Percentiles rank a stretch among this genome's conserved stretches.
phyloP scores from a whole-genome alignment of 352 stramenopile species.

The Bremia lactucae region DNA sequence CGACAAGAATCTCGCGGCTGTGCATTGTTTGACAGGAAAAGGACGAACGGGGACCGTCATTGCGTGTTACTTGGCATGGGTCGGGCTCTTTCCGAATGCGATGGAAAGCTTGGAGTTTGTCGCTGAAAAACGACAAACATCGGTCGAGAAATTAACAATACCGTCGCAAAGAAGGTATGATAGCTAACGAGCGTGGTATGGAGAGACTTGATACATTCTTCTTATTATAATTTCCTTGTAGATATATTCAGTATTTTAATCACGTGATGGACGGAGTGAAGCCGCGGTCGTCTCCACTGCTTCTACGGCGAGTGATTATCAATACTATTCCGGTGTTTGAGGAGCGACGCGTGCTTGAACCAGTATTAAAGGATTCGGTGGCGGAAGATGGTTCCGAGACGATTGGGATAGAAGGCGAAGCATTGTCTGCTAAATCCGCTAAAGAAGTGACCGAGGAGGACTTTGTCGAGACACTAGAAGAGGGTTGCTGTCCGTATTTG shows the following conservation, averaged over 20 bases:
- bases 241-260: slow-evolving; percentile 96
- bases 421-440: slow-evolving; percentile 8
- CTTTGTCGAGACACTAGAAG: slow-evolving; percentile 49
- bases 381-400: slow-evolving; percentile 17
- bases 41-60: slow-evolving; percentile 91
- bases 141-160: slow-evolving; percentile 91
- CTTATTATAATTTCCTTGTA: slow-evolving; percentile 10
- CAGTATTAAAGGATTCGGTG: slow-evolving; percentile 30
- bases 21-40: slow-evolving; percentile 96
- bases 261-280: slow-evolving; percentile 95
- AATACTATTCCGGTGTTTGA: slow-evolving; percentile 88
- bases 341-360: slow-evolving; percentile 44
- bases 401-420: slow-evolving; percentile 22
- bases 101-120: slow-evolving; percentile 92
- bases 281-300: slow-evolving; percentile 87
- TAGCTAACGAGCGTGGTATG: neutral
- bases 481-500: slow-evolving; percentile 94
- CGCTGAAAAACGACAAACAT: slow-evolving; percentile 74
- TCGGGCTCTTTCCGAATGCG: slow-evolving; percentile 85
- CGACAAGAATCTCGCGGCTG: slow-evolving; percentile 90
- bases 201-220: neutral
- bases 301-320: slow-evolving; percentile 94
- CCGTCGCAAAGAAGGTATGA: slow-evolving; percentile 88
- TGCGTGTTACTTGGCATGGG: slow-evolving; percentile 94
- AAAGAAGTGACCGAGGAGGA: slow-evolving; percentile 27